A percentile compares a stretch with the other conserved stretches of the same genome.
phyloP scores from a whole-genome alignment of 2,329 filamentous ascomycete genomes.

The Botryotinia convoluta region DNA sequence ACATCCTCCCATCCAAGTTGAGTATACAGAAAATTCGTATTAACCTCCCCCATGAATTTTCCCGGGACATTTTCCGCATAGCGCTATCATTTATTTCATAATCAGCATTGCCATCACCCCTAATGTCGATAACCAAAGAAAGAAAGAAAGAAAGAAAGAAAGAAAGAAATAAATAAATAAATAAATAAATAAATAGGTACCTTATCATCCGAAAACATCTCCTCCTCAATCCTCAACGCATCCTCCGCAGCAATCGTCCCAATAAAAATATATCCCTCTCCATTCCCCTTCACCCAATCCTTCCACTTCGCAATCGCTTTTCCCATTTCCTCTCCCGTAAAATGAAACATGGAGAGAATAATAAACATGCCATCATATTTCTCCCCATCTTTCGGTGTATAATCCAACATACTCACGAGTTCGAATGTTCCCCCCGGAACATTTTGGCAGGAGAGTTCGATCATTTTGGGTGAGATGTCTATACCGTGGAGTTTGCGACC shows the following conservation, averaged over 20 bases:
- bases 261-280: background rate
- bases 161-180: no score
- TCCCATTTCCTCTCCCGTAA: background rate
- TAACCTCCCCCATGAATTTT: background rate
- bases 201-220: background rate
- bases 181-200: no score
- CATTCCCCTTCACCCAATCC: background rate
- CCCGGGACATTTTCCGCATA: background rate
- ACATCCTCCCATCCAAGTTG: background rate
- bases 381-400: background rate
- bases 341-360: background rate
- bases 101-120: background rate
- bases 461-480: background rate
- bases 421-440: background rate
- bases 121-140: background rate
- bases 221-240: background rate
- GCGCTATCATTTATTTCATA: background rate
- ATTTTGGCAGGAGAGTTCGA: background rate
- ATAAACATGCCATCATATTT: background rate
- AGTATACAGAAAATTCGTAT: background rate
- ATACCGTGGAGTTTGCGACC: background rate
- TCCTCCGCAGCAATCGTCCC: background rate
- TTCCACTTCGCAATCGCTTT: background rate
- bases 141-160: background rate
- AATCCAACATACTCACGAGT: background rate